These are phyloP conservation scores for Fistulifera pelliculosa DNA, from an alignment of 108 stramenopile genomes.

Conservation along the genomic window DNA sequence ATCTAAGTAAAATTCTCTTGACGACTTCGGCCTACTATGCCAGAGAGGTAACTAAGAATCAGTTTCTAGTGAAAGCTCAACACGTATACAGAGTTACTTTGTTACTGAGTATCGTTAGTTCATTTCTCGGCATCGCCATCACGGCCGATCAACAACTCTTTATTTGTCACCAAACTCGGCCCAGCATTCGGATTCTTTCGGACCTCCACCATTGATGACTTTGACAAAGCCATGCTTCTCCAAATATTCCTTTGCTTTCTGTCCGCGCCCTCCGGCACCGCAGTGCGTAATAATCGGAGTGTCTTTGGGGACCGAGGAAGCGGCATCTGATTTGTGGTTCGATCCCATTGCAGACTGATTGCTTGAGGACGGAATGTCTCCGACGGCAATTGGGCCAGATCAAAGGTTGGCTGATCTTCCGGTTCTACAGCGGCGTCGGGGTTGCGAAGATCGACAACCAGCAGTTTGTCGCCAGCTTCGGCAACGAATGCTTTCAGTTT, in stretches of 20 bases:
- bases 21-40: too few relatives aligned
- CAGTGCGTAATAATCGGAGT: conserved; percentile 87
- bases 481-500: conserved; percentile 57
- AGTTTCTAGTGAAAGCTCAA: too few relatives aligned
- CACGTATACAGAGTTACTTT: too few relatives aligned
- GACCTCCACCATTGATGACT: conserved; percentile 84
- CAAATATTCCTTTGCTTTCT: conserved; percentile 80
- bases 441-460: conserved; percentile 77
- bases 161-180: conserved; percentile 66
- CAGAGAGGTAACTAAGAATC: too few relatives aligned
- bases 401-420: conserved; percentile 60
- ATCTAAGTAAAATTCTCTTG: too few relatives aligned
- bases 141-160: neutral
- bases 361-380: conserved; percentile 40
- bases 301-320: conserved; percentile 26
- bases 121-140: too few relatives aligned
- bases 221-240: conserved; percentile 69
- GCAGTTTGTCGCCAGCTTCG: conserved; percentile 46
- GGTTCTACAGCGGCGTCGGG: conserved; percentile 66
- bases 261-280: conserved; percentile 80
- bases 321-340: conserved; percentile 52
- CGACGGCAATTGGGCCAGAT: conserved; percentile 46
- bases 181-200: conserved; percentile 81
- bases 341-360: conserved; percentile 55
- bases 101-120: too few relatives aligned